Percentiles rank a stretch among this genome's conserved stretches.
Conservation (phyloP, 257 asterid genomes). For the Solanum megistacrolobum region DNA sequence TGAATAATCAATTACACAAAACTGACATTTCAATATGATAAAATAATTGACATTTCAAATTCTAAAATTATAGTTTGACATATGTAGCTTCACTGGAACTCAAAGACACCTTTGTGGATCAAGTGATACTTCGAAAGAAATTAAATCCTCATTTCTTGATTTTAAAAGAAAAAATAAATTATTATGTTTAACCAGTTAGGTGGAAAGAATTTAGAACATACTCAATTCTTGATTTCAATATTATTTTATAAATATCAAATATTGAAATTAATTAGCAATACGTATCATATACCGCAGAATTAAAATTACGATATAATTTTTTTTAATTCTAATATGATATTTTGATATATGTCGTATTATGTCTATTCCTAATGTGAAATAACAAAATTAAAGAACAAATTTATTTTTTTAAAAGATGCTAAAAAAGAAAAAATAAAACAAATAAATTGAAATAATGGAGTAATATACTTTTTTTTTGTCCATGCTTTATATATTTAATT, state of each 20-base stretch:
- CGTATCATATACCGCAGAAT: too few relatives aligned
- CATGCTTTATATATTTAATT: not conserved
- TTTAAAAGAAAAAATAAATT: too few relatives aligned
- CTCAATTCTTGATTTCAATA: too few relatives aligned
- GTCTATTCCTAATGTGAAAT: not conserved
- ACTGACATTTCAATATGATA: too few relatives aligned
- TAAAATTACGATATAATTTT: too few relatives aligned
- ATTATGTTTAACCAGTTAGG: not conserved
- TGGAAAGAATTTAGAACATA: not conserved
- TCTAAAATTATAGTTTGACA: too few relatives aligned
- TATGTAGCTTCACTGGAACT: not conserved
- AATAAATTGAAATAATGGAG: not conserved
- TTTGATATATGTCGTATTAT: not conserved
- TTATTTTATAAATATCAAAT: too few relatives aligned
- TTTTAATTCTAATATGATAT: too few relatives aligned
- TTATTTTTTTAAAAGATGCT: not conserved
- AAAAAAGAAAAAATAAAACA: too few relatives aligned
- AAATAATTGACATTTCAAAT: too few relatives aligned
- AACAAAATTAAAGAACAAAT: too few relatives aligned
- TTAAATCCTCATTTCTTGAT: not conserved
- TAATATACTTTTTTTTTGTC: not conserved
- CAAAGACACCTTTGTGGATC: not conserved
- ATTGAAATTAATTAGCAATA: too few relatives aligned
- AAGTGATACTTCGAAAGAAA: not conserved
- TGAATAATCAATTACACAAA: not conserved